These are phyloP conservation scores for Trichoderma gamsii DNA, from an alignment of 495 filamentous ascomycete genomes.

Conservation along the genomic window DNA sequence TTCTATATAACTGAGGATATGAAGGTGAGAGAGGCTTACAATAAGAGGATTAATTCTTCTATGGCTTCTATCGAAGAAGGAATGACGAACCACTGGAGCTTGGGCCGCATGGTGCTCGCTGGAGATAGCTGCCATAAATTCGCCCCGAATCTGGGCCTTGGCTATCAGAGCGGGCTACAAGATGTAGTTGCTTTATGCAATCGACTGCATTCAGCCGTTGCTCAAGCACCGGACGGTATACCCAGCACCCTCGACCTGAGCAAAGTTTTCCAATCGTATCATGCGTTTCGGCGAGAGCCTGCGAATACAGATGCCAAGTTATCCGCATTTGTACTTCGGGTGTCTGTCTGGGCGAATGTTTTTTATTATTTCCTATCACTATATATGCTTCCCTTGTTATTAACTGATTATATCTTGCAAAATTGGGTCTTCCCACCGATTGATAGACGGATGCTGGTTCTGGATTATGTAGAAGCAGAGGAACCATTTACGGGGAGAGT, in stretches of 20 bases:
- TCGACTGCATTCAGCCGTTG: slow-evolving; percentile 17
- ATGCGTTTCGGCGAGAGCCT: background rate
- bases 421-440: background rate
- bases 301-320: background rate
- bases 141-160: slow-evolving; percentile 29
- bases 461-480: background rate
- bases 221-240: background rate
- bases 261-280: background rate
- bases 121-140: slow-evolving; percentile 42
- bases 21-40: slow-evolving; percentile 28
- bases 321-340: background rate
- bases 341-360: background rate
- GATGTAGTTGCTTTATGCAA: slow-evolving; percentile 33
- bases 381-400: background rate
- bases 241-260: background rate
- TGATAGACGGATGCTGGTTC: background rate
- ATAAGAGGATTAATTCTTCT: slow-evolving; percentile 19
- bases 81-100: slow-evolving; percentile 30
- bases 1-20: slow-evolving; percentile 19
- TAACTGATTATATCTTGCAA: background rate
- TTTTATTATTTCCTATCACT: background rate
- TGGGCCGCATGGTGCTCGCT: slow-evolving; percentile 30
- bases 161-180: slow-evolving; percentile 30
- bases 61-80: slow-evolving; percentile 34
- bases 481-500: background rate